Base-by-base conservation (phyloP, 306 rosid genomes). In the Malus asiatica region DNA sequence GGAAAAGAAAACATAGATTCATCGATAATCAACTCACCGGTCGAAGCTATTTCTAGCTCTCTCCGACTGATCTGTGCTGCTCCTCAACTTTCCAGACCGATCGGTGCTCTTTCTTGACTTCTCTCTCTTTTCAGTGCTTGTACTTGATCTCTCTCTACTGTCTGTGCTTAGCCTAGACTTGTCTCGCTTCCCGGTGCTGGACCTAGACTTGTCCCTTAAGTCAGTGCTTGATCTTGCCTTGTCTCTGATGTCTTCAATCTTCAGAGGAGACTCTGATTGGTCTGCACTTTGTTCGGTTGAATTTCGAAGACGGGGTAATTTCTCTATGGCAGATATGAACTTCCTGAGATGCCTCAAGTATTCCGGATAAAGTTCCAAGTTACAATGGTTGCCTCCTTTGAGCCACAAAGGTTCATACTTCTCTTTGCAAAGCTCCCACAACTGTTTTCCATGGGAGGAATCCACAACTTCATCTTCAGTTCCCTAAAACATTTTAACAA, bases 391-490 rank as follows among this genome's bases (percentile, higher is more conserved):
- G 57, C 96, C 96, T 76, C 90, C 90, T 20, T 78, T 81, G 12
- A 90, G 69, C 96, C 96, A 90, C 59, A 88, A 77, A 11, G 96
- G 96, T 72, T 90, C 96, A 51, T 81, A 90, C 82, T 90, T 90
- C 71, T 86, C 89, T 58, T 83, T 84, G 44, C 90, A 84, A 20
- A 86, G 88, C 84, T 90, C 88, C 96, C 96, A 90, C 7, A 90
- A 77, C 48, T 84, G 90, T 83, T 88, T 88, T 0, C 96, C 96
- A 71, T 90, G 96, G 66, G 92, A 88, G 55, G 77, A 38, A 80
- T 90, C 92, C 78, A 90, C 96, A 27, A 90, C 84, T 68, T 90
- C 90, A 70, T 90, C 96, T 64, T 90, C 90, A 33, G 92, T 90
- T 70, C 96, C 96, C 92, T 90, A 71, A 5, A n/a, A 86, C 62